Evolutionary conservation across 176 grass and related monocot species (phyloP).

Genomic region (Puya raimondii): DNA sequence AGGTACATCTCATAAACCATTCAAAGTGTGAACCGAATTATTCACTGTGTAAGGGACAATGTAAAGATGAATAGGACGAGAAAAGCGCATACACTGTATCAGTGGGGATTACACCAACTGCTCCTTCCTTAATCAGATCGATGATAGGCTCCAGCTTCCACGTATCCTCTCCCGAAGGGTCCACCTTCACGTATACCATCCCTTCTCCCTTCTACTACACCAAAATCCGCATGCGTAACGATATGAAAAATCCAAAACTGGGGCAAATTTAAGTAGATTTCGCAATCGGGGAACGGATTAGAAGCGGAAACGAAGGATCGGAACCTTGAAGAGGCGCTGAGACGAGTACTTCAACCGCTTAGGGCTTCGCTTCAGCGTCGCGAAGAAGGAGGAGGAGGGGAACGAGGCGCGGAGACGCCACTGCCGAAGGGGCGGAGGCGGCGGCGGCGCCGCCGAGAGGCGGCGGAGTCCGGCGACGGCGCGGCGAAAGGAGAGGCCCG

Average conservation of each 20-base stretch:
- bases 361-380: conserved; percentile 72
- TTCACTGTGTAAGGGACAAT: not conserved
- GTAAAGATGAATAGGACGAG: not conserved
- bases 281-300: not conserved
- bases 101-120: conserved; percentile 71
- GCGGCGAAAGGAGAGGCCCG: conserved; percentile 21
- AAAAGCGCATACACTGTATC: conserved; percentile 66
- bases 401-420: conserved; percentile 13
- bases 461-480: conserved; percentile 10
- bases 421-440: conserved; percentile 5
- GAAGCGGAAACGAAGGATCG: not conserved
- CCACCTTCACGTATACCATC: conserved; percentile 65
- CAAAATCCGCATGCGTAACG: not conserved
- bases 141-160: conserved; percentile 78
- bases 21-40: not conserved
- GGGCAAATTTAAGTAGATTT: not conserved
- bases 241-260: conserved; percentile 1
- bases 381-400: conserved; percentile 20
- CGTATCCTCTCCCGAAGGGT: conserved; percentile 49
- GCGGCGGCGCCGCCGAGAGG: not conserved
- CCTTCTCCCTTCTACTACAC: conserved; percentile 49
- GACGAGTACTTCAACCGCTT: conserved; percentile 80
- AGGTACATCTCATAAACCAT: not conserved
- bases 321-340: conserved; percentile 63
- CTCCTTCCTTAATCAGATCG: conserved; percentile 68